These are phyloP conservation scores for Picea sitchensis DNA, from an alignment of 75 land plant species.

Conservation along the genomic window DNA sequence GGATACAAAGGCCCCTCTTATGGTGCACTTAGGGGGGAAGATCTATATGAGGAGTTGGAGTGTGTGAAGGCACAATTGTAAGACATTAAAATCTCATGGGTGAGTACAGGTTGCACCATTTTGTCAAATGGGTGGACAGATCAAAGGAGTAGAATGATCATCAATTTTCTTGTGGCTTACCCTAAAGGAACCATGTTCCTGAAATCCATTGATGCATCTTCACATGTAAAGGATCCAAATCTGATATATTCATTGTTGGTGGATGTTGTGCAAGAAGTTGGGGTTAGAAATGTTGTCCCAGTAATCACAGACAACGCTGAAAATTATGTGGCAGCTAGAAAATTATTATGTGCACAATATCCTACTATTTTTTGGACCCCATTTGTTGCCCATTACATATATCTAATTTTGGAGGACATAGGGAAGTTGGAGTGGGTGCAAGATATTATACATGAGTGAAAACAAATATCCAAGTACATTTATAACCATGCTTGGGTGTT, in stretches of 20 bases:
- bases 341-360: conserved; percentile 31
- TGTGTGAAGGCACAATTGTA: too few species aligned
- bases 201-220: conserved; percentile 44
- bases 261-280: conserved; percentile 52
- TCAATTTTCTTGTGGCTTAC: conserved; percentile 5
- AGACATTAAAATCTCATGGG: too few species aligned
- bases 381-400: conserved; percentile 40
- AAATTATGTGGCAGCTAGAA: conserved; percentile 30
- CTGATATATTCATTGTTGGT: conserved; percentile 32
- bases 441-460: not conserved
- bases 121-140: conserved; percentile 31
- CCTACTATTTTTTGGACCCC: conserved; percentile 56
- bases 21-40: too few species aligned
- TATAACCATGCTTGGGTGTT: conserved; percentile 36
- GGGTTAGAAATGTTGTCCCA: conserved; percentile 46
- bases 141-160: conserved; percentile 13
- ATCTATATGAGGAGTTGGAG: too few species aligned
- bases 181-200: conserved; percentile 57
- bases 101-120: too few species aligned
- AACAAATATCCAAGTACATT: conserved; percentile 33
- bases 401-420: conserved; percentile 50
- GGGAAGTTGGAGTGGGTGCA: conserved; percentile 28
- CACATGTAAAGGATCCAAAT: conserved; percentile 12
- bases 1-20: too few species aligned
- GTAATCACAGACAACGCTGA: conserved; percentile 44